phyloP scores from a whole-genome alignment of 2,329 filamentous ascomycete species.

The Sordariomycetes sp. region DNA sequence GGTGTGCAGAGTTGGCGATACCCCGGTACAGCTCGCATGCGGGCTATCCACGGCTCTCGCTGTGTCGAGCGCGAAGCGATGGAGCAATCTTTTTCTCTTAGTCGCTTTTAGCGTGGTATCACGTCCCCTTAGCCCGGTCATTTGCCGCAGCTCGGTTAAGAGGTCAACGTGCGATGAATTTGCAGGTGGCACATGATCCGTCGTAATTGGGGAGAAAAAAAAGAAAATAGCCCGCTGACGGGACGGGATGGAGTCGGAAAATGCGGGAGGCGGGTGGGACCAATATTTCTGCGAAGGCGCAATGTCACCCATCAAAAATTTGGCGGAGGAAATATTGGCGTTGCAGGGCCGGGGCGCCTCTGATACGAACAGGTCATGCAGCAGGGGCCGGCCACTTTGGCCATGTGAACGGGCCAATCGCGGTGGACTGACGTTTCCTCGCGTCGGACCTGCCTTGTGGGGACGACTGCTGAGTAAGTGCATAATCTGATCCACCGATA shows the following conservation, averaged over 20 bases:
- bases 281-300: neutral
- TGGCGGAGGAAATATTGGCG: neutral
- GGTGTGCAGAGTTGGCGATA: neutral
- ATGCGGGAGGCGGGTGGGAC: neutral
- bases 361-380: slow-evolving; percentile 1
- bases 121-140: neutral
- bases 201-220: neutral
- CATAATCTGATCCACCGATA: neutral
- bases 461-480: neutral
- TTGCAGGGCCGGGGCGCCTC: neutral
- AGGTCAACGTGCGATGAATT: neutral
- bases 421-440: slow-evolving; percentile 2
- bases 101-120: neutral
- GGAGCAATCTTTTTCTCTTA: neutral
- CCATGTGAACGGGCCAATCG: neutral
- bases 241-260: too few relatives aligned
- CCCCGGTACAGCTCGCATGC: too few relatives aligned
- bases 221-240: neutral
- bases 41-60: too few relatives aligned
- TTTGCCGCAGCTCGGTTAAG: neutral
- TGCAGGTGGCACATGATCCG: neutral
- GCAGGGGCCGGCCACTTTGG: neutral
- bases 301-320: neutral
- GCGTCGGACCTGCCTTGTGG: neutral
- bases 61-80: neutral